Evolutionary conservation across 2,329 filamentous ascomycete species (phyloP).

Genomic region (Plectosphaerella plurivora): DNA sequence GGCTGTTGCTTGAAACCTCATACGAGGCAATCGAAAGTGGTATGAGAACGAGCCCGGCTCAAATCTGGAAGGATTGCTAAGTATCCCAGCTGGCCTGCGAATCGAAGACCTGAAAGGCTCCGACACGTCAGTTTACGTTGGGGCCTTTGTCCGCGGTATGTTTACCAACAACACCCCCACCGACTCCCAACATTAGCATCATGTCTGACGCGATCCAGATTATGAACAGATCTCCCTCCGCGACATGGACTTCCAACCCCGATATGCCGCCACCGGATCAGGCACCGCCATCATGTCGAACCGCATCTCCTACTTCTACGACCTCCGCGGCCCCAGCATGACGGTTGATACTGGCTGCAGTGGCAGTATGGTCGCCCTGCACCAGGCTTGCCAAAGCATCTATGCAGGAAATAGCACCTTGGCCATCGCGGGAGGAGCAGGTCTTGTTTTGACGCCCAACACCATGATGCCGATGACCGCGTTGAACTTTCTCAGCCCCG

Average conservation of each 20-base stretch:
- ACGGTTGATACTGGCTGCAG: conserved; percentile 58
- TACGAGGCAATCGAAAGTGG: conserved; percentile 49
- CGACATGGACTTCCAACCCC: conserved; percentile 44
- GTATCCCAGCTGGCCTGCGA: conserved; percentile 33
- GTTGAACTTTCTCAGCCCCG: conserved; percentile 46
- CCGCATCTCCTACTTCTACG: conserved; percentile 50
- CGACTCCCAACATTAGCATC: background rate
- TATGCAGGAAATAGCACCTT: conserved; percentile 36
- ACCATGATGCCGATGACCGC: conserved; percentile 54
- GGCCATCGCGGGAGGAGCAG: conserved; percentile 46
- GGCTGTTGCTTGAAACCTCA: conserved; percentile 45
- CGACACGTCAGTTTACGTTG: conserved; percentile 44
- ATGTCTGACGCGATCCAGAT: conserved; percentile 23
- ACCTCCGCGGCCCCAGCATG: conserved; percentile 51
- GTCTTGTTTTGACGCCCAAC: conserved; percentile 49
- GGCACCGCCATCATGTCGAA: conserved; percentile 51
- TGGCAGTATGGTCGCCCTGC: conserved; percentile 47
- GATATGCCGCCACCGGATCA: conserved; percentile 49
- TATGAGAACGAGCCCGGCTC: conserved; percentile 14
- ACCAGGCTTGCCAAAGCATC: conserved; percentile 47
- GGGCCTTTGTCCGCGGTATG: conserved; percentile 45
- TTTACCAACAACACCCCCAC: background rate
- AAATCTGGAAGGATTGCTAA: background rate
- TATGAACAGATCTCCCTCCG: conserved; percentile 46
- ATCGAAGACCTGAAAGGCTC: conserved; percentile 37